Evolutionary conservation across 2,329 filamentous ascomycete genomes (phyloP).

Genomic region (Sclerotiophoma versabilis): DNA sequence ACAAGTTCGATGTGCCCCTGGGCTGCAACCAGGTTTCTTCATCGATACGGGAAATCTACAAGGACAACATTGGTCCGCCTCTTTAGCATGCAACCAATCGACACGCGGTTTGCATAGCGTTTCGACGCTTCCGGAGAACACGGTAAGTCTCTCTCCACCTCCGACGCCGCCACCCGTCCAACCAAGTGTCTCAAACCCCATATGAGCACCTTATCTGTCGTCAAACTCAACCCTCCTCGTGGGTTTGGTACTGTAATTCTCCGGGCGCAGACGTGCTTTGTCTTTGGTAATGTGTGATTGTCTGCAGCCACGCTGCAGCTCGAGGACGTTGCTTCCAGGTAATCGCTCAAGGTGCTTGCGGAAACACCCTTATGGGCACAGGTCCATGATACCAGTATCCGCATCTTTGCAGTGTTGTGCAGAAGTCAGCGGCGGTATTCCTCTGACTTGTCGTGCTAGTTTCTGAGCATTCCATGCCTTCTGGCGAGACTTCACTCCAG

Average conservation of each 20-base stretch:
- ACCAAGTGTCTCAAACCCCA: not conserved
- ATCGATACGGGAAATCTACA: not conserved
- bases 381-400: not conserved
- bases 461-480: too few relatives aligned
- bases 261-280: not conserved
- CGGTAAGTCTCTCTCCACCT: constrained; percentile 9
- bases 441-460: too few relatives aligned
- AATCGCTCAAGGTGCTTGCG: not conserved
- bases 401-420: too few relatives aligned
- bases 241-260: not conserved
- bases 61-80: not conserved
- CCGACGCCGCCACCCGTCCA: constrained; percentile 15
- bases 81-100: not conserved
- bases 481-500: too few relatives aligned
- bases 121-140: not conserved
- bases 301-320: not conserved
- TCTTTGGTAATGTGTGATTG: not conserved
- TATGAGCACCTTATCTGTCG: not conserved
- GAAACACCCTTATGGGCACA: not conserved
- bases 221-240: not conserved
- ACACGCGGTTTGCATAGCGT: not conserved
- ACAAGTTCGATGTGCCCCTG: not conserved
- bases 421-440: too few relatives aligned
- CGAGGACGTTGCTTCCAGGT: not conserved
- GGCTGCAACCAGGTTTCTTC: not conserved